Evolutionary conservation across 441 rosid genomes (phyloP).

Genomic region (Manihot esculenta): DNA sequence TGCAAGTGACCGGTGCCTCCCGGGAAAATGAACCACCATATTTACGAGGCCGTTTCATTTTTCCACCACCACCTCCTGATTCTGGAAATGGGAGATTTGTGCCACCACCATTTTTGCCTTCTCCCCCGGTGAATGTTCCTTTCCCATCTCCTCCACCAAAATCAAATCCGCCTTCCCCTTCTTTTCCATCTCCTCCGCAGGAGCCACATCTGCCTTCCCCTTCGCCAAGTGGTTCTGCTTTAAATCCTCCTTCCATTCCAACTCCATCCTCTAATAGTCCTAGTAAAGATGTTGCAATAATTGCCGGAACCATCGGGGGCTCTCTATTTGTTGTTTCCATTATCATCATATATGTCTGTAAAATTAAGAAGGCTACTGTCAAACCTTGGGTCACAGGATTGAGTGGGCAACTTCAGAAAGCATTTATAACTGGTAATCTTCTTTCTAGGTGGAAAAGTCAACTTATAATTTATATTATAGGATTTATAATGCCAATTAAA

Average conservation of each 20-base stretch:
- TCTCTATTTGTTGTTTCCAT: slow-evolving; percentile 38
- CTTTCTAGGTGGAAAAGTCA: background rate
- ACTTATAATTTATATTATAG: background rate
- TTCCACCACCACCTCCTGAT: background rate
- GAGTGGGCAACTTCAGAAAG: slow-evolving; percentile 90
- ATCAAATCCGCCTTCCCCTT: slow-evolving; percentile 16
- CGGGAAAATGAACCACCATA: background rate
- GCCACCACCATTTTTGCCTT: slow-evolving; percentile 20
- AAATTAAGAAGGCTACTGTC: slow-evolving; percentile 60
- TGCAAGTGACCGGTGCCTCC: background rate
- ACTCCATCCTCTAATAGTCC: slow-evolving; percentile 20
- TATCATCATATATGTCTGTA: slow-evolving; percentile 36
- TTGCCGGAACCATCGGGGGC: slow-evolving; percentile 44
- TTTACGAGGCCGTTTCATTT: rapidly evolving
- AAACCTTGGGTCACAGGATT: slow-evolving; percentile 83
- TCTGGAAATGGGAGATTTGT: too few species aligned
- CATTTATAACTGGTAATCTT: slow-evolving; percentile 70
- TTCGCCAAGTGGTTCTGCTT: slow-evolving; percentile 15
- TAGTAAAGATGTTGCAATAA: slow-evolving; percentile 24
- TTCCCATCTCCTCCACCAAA: slow-evolving; percentile 27
- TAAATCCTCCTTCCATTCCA: slow-evolving; percentile 18
- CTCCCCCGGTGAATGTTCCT: background rate
- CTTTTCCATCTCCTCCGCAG: slow-evolving; percentile 8
- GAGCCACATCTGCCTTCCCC: slow-evolving; percentile 6
- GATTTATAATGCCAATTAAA: background rate